Evolutionary conservation across 2,329 filamentous ascomycete species (phyloP).

Genomic region (Aspergillus flavus): DNA sequence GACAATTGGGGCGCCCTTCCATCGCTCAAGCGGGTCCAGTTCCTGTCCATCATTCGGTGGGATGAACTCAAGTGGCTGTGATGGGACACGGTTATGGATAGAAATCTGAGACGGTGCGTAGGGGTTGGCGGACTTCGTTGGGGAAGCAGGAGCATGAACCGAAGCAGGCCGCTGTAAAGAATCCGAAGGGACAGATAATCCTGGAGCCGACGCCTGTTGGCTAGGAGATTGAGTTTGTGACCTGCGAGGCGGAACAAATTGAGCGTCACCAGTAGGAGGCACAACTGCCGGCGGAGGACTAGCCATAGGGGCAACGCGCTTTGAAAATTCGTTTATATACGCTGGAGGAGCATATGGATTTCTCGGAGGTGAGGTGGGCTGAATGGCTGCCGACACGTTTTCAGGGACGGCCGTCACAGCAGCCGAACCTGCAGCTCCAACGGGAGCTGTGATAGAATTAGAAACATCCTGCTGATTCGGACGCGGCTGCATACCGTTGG

Average conservation of each 20-base stretch:
- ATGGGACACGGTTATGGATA: constrained; percentile 45
- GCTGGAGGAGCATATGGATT: constrained; percentile 36
- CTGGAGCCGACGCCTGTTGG: constrained; percentile 53
- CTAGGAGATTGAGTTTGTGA: constrained; percentile 64
- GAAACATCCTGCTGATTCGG: constrained; percentile 14
- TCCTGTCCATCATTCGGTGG: constrained; percentile 58
- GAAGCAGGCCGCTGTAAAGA: constrained; percentile 58
- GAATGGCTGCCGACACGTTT: constrained; percentile 15
- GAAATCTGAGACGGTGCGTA: constrained; percentile 38
- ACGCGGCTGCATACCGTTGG: constrained; percentile 22
- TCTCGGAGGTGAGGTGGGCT: constrained; percentile 29
- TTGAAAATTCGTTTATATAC: constrained; percentile 36
- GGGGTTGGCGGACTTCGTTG: constrained; percentile 39
- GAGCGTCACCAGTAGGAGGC: constrained; percentile 27
- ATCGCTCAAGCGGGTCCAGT: constrained; percentile 79
- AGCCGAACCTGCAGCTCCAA: constrained; percentile 4
- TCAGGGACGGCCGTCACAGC: constrained; percentile 9
- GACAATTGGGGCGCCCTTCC: constrained; percentile 87
- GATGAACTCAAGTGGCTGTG: constrained; percentile 58
- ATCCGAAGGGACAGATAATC: constrained; percentile 47
- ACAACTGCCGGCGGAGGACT: constrained; percentile 19
- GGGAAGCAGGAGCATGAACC: constrained; percentile 50
- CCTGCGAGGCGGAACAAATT: constrained; percentile 47
- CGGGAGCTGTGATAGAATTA: not conserved
- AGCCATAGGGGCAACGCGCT: constrained; percentile 29